These are phyloP conservation scores for Syncephalastrum racemosum DNA, from an alignment of 371 early-diverging fungal genomes.

Conservation along the genomic window DNA sequence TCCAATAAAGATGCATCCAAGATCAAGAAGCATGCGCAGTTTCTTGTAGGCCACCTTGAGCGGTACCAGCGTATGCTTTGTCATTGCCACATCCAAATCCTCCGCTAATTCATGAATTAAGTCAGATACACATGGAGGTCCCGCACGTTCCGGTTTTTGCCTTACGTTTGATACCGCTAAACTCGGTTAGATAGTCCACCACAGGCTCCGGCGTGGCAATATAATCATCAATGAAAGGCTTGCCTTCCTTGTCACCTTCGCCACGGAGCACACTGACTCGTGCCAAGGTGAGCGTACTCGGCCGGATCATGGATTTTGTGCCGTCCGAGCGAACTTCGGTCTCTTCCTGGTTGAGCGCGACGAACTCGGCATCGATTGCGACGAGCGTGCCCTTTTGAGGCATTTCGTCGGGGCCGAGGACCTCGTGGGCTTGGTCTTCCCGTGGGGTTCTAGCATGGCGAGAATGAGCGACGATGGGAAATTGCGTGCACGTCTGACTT, in stretches of 20 bases:
- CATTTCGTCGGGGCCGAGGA: constrained; percentile 62
- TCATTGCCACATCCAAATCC: constrained; percentile 74
- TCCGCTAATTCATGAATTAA: too few species aligned
- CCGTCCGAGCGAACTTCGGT: constrained; percentile 93
- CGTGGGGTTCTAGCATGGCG: constrained; percentile 35
- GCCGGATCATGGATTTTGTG: constrained; percentile 76
- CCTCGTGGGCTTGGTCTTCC: constrained; percentile 50
- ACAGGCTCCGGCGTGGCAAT: constrained; percentile 81
- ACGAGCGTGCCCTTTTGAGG: constrained; percentile 66
- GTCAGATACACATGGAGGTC: too few species aligned
- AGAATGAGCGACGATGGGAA: neutral
- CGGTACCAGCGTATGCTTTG: constrained; percentile 79
- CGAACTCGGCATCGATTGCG: constrained; percentile 96
- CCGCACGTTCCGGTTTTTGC: constrained; percentile 10
- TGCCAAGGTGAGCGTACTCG: constrained; percentile 80
- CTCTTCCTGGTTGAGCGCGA: constrained; percentile 84
- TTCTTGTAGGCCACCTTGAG: constrained; percentile 89
- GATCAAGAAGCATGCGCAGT: constrained; percentile 82
- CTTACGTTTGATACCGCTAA: constrained; percentile 81
- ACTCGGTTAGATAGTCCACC: constrained; percentile 90
- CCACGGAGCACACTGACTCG: constrained; percentile 91
- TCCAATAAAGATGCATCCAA: constrained; percentile 90
- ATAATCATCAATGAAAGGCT: constrained; percentile 96
- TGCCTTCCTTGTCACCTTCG: constrained; percentile 63
- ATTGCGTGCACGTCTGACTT: constrained; percentile 4